Evolutionary conservation across 371 early-diverging fungal genomes (phyloP).

Genomic region (Mucor plumbeus): DNA sequence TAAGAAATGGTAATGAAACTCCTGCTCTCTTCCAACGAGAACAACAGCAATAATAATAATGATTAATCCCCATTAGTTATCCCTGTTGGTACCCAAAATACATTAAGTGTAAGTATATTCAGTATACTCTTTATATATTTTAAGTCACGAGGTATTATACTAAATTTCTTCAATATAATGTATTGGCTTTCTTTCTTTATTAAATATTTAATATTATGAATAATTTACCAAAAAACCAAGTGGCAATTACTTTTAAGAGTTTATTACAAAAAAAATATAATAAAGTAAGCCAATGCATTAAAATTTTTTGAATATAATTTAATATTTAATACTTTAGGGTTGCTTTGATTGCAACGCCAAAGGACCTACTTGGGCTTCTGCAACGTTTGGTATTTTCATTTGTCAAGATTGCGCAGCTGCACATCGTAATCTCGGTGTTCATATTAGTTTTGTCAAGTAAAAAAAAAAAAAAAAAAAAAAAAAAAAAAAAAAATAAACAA

Average conservation of each 20-base stretch:
- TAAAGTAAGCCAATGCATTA: conserved; percentile 57
- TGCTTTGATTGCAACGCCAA: conserved; percentile 98
- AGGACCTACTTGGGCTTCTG: conserved; percentile 97
- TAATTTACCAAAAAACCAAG: conserved; percentile 4
- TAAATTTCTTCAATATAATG: no score
- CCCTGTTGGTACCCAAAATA: no score
- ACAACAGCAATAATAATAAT: no score
- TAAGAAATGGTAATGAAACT: no score
- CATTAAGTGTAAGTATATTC: no score
- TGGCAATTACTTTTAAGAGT: conserved; percentile 72
- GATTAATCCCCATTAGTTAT: no score
- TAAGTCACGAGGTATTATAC: no score
- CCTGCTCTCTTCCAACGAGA: no score
- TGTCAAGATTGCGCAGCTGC: conserved; percentile 98
- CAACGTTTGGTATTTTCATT: conserved; percentile 96
- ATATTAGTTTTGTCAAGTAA: conserved; percentile 94
- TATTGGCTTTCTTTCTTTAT: background rate
- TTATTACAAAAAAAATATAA: conserved; percentile 72
- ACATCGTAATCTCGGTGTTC: conserved; percentile 94
- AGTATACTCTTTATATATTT: no score
- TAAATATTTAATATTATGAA: conserved; percentile 16
- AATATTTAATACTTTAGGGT: conserved; percentile 43
- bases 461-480: no score
- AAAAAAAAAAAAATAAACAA: no score
- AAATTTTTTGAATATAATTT: background rate